Conservation (phyloP, 1,139 yeast species). For the Hemisphaericaspora xylanilytica region DNA sequence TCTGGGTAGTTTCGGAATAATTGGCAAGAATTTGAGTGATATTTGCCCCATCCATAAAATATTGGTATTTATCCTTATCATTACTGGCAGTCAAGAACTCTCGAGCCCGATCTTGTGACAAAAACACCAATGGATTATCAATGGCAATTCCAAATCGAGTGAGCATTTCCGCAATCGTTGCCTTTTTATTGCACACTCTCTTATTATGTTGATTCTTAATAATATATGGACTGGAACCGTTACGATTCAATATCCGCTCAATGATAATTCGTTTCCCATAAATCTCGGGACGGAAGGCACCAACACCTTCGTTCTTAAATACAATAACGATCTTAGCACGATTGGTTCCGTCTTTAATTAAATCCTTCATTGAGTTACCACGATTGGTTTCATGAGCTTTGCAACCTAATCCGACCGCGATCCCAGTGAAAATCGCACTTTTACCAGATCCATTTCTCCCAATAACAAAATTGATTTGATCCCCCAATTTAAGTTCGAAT, state of each 20-base stretch:
- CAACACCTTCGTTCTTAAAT: slow-evolving; percentile 61
- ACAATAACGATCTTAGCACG: slow-evolving; percentile 61
- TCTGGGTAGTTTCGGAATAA: slow-evolving; percentile 39
- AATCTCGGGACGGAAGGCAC: slow-evolving; percentile 59
- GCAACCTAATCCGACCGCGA: slow-evolving; percentile 91
- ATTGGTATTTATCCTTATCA: slow-evolving; percentile 66
- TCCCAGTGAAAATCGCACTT: slow-evolving; percentile 87
- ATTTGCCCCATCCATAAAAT: slow-evolving; percentile 78
- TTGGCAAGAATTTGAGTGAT: slow-evolving; percentile 60
- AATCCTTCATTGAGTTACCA: slow-evolving; percentile 65
- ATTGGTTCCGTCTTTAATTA: slow-evolving; percentile 75
- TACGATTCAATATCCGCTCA: slow-evolving; percentile 63
- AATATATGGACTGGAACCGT: slow-evolving; percentile 49
- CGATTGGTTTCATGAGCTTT: slow-evolving; percentile 89
- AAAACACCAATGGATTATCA: slow-evolving; percentile 88
- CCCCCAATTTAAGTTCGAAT: slow-evolving; percentile 74
- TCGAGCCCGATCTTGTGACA: slow-evolving; percentile 93
- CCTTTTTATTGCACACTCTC: slow-evolving; percentile 57
- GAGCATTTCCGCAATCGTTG: slow-evolving; percentile 65
- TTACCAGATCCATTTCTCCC: slow-evolving; percentile 97
- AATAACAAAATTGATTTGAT: slow-evolving; percentile 82
- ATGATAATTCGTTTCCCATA: slow-evolving; percentile 70
- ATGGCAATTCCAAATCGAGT: slow-evolving; percentile 74
- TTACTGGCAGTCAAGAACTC: slow-evolving; percentile 78
- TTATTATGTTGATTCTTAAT: slow-evolving; percentile 53